These are phyloP conservation scores for Avena sativa DNA, from an alignment of 176 grass and related monocot genomes.

Conservation along the genomic window DNA sequence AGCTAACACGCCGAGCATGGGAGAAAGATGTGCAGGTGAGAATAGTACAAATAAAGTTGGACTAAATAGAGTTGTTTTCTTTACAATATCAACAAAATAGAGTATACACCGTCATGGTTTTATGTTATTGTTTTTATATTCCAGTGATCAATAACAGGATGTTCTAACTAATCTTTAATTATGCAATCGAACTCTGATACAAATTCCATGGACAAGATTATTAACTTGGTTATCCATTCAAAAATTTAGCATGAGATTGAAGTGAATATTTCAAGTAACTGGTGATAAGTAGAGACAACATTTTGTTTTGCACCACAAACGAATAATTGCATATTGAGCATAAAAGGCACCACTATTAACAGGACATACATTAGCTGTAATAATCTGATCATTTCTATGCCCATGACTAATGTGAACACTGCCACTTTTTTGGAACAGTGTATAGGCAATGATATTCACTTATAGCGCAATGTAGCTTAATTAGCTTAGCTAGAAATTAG, in stretches of 20 bases:
- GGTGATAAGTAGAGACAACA: not conserved
- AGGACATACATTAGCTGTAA: conserved; percentile 13
- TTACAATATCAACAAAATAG: not conserved
- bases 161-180: conserved; percentile 21
- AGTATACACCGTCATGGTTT: not conserved
- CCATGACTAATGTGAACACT: not conserved
- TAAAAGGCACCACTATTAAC: not conserved
- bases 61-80: conserved; percentile 20
- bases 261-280: not conserved
- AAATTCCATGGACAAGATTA: not conserved
- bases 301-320: not conserved
- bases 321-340: conserved; percentile 14
- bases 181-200: not conserved
- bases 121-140: not conserved
- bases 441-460: not conserved
- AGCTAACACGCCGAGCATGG: conserved; percentile 95
- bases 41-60: not conserved
- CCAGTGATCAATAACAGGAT: not conserved
- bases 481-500: conserved; percentile 6
- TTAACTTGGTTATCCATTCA: not conserved
- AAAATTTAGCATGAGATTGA: not conserved
- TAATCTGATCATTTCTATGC: not conserved
- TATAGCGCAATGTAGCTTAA: not conserved
- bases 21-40: conserved; percentile 98
- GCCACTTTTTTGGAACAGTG: conserved; percentile 2